Evolutionary conservation across 2,329 filamentous ascomycete genomes (phyloP).

Genomic region (Rhexocercosporidium sp.): DNA sequence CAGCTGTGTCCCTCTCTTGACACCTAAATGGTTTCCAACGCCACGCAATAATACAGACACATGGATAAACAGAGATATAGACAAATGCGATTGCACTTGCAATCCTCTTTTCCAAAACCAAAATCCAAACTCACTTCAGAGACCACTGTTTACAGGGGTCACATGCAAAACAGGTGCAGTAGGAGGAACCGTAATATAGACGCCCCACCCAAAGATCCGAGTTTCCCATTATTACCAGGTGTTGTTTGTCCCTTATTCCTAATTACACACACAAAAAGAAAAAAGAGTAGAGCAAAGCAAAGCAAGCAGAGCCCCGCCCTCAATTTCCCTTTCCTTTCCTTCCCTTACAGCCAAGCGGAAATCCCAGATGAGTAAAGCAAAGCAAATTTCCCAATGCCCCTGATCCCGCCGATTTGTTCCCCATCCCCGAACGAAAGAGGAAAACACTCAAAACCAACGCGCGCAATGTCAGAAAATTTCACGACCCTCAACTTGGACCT

Average conservation of each 20-base stretch:
- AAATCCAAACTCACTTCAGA: too few species aligned
- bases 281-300: not conserved
- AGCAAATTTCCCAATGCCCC: not conserved
- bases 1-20: too few species aligned
- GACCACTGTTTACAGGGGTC: too few species aligned
- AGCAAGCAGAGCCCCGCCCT: not conserved
- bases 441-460: not conserved
- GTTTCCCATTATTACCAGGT: constrained; percentile 12
- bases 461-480: constrained; percentile 1
- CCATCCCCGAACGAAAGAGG: not conserved
- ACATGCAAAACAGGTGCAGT: too few species aligned
- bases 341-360: not conserved
- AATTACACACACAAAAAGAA: not conserved
- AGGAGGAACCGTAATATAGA: not conserved
- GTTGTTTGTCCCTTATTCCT: constrained; percentile 6
- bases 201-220: constrained; percentile 7
- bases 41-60: too few species aligned
- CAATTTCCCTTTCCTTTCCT: not conserved
- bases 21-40: too few species aligned
- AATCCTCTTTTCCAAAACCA: too few species aligned
- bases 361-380: not conserved
- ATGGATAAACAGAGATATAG: too few species aligned
- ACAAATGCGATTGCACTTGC: too few species aligned
- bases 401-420: not conserved
- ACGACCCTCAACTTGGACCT: not conserved